These are phyloP conservation scores for Eremochloa ophiuroides DNA, from an alignment of 176 grass and related monocot species.

Conservation along the genomic window DNA sequence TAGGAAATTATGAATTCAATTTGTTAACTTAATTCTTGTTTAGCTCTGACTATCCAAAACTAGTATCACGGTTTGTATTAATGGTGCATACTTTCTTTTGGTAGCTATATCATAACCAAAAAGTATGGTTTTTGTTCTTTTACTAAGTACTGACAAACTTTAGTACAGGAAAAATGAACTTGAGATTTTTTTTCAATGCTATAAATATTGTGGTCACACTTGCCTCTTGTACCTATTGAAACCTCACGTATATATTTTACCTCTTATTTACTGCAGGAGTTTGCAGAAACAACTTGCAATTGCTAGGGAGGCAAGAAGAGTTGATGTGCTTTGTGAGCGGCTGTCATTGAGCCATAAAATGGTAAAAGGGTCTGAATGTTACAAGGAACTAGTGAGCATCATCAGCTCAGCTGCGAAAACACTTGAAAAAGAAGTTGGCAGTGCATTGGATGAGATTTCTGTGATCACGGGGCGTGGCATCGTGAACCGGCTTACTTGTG, in stretches of 20 bases:
- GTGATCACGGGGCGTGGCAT: constrained; percentile 60
- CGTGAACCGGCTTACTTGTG: constrained; percentile 73
- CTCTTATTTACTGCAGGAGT: constrained; percentile 44
- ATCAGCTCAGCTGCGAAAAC: constrained; percentile 52
- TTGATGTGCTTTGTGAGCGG: constrained; percentile 78
- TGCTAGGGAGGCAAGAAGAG: constrained; percentile 77
- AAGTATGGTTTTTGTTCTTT: background rate
- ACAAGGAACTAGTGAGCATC: constrained; percentile 53
- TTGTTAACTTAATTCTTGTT: background rate
- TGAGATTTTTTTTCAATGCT: background rate
- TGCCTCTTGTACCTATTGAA: background rate
- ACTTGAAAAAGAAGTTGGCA: constrained; percentile 78
- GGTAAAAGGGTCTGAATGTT: constrained; percentile 61
- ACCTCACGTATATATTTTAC: background rate
- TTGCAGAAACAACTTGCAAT: constrained; percentile 65
- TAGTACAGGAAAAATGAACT: background rate
- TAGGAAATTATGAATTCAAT: background rate
- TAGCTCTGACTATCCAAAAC: background rate
- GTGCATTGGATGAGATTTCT: constrained; percentile 63
- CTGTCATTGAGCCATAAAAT: constrained; percentile 70
- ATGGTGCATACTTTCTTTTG: background rate
- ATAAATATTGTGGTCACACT: background rate
- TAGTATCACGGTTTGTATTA: background rate
- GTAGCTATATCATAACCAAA: background rate
- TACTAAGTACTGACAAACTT: background rate